Base-by-base conservation (phyloP, 129 eudicot species). In the Gnaphalium uliginosum region DNA sequence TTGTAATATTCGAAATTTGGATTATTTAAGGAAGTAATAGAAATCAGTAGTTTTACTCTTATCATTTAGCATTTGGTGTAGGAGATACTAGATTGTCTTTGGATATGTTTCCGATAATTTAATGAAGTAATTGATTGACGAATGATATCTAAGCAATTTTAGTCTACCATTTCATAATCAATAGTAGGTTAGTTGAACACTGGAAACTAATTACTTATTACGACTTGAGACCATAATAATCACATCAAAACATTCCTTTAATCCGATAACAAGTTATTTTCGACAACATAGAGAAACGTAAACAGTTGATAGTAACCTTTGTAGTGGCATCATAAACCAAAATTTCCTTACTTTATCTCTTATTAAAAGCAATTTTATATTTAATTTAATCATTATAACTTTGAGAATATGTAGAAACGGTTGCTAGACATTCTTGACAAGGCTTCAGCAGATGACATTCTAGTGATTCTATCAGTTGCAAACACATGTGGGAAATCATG, bases 391-490 rank as follows among this genome's bases (percentile, higher is more conserved):
- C 10, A 21, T 56, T 35, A 62, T 66, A 17, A 68, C 23, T 22
- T 76, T 27, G 64, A 66, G 8, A 13, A 27, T 23, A 15, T 85
- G 72, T 85, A 95, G 99, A 84, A 85, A 46, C 89, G 83, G 63
- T 77, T 91, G 23, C 74, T 89, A 48, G 86, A 87, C 68, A 71
- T 89, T 79, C 84, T 91, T 71, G 96, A 89, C 77, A 91, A 91
- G 81, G 92, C 89, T 41, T 78, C 83, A 32, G 77, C 81, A 5
- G 99, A 95, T 75, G 99, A 95, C 73, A 74, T 89, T 67, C 69
- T 89, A 75, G 78, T 91, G 82, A 88, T 95, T 76, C 77, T 95
- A 70, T 89, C 90, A 33, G 87, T 91, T 43, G 92, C 97, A 81
- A 86, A 83, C 81, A 78, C 80, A 10, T 95, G 97, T 75, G 83